Evolutionary conservation across 345 rosid genomes (phyloP), one percentile per base, ranked within the genome.

Genomic region (Gossypium raimondii): DNA sequence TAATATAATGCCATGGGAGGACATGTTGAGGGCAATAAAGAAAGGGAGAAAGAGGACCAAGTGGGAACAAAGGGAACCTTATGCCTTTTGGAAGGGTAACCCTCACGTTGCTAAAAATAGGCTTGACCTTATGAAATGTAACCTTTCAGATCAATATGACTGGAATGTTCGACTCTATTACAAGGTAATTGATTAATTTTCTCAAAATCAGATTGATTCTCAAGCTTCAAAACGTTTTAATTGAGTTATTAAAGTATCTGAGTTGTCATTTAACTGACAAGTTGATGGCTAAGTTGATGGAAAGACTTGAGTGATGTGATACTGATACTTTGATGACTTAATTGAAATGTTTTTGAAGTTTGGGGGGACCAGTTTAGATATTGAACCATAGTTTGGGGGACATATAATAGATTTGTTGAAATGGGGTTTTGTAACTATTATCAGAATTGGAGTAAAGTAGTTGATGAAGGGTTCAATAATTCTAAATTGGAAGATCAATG

Each of bases 401-500:
- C 38, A 34, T 34, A 34, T 34, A 34, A 34, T 34, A 5, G 7
- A 65, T 11, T 44, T 65, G 17, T 66, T 65, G 45, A 2, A 38
- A 11, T 20, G 3, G n/a, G n/a, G 0, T 0, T 43, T 9, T 20
- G 17, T 11, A 66, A 20, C n/a, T 66, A 16, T 67, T 16, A 43
- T 18, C 74, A 87, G 88, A 75, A 87, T 8, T 87, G 91, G 91
- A 6, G 1, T 0, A 20, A 34, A 34, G 87, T 82, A 73, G 16
- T 7, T 2, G n/a, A 66, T 18, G 4, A 76, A 27, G 85, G 87
- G 11, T 87, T 50, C 74, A 70, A 81, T 70, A 44, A 75, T 3
- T 85, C 91, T 14, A 84, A 77, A 17, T 47, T 87, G 20, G 79
- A 78, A 75, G 82, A 85, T 55, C 89, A 87, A 76, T 87, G 91